Evolutionary conservation across 2,329 filamentous ascomycete species (phyloP), one percentile per base, ranked within the genome.

Genomic region (Zymoseptoria passerinii): DNA sequence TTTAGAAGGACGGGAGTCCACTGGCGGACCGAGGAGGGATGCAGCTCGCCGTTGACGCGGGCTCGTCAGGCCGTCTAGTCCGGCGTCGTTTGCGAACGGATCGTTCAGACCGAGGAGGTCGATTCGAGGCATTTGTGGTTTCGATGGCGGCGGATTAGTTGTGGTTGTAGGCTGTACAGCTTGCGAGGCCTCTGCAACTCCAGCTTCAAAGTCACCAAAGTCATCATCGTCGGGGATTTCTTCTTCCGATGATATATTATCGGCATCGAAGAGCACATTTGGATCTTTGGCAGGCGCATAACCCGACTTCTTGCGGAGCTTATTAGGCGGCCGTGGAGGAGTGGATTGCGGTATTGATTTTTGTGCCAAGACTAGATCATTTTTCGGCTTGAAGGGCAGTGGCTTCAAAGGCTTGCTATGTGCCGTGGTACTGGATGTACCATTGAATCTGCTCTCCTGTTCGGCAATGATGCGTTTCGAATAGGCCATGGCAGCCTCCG

Each of bases 401-500:
- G 19, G 27, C 19, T 55, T 54, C 28, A 35, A 55, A 19, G 50
- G 57, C 54, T 58, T 63, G n/a, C 48, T 20, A 10, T 56, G 52
- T 49, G 58, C 53, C 9, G 23, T 20, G 3, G 48, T 18, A n/a
- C 16, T 13, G 16, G 48, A 23, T 44, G 48, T 40, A 20, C 40
- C 50, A 54, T 52, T 8, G 8, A 19, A 49, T 27, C n/a, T 10
- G 19, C 18, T 13, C 35, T 66, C 58, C 53, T 69, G 66, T 48
- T 66, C 66, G 10, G 65, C 65, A 35, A 72, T 68, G 19, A 71
- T 57, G 2, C 63, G 63, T 56, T 72, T 72, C 2, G 70, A 72
- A 53, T 68, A 72, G 2, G 67, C 70, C 68, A 71, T 70, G 1
- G 70, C 70, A 23, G 70, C 70, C 52, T 71, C 69, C 0, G 70